Evolutionary conservation across 371 early-diverging fungal genomes (phyloP).

Genomic region (Mucor indicus): DNA sequence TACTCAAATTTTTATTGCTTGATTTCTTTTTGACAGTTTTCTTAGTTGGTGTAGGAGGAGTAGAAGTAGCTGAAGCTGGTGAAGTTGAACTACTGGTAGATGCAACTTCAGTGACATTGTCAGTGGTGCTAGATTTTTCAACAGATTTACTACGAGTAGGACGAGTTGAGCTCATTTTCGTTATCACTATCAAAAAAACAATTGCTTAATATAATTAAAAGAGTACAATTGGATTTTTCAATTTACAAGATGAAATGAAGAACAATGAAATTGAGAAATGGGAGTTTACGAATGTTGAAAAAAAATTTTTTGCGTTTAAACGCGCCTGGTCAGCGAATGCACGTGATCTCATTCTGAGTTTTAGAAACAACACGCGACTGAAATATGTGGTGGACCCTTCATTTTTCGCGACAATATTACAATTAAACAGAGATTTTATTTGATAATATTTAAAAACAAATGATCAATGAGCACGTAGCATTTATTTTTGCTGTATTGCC

Average conservation of each 20-base stretch:
- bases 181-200: background rate
- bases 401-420: too few species aligned
- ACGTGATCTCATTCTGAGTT: too few species aligned
- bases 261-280: slow-evolving; percentile 1
- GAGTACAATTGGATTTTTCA: background rate
- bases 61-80: slow-evolving; percentile 16
- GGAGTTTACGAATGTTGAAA: background rate
- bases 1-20: slow-evolving; percentile 36
- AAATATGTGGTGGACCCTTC: too few species aligned
- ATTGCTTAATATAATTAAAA: background rate
- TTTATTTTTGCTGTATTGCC: too few species aligned
- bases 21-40: slow-evolving; percentile 30
- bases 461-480: too few species aligned
- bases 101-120: slow-evolving; percentile 1
- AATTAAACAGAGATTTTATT: too few species aligned
- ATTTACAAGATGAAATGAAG: slow-evolving; percentile 12
- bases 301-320: too few species aligned
- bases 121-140: slow-evolving; percentile 7
- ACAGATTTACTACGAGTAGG: slow-evolving; percentile 18
- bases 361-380: too few species aligned
- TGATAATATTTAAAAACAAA: too few species aligned
- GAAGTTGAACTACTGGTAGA: slow-evolving; percentile 14
- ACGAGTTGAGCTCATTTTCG: slow-evolving; percentile 32
- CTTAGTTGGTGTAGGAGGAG: slow-evolving; percentile 7
- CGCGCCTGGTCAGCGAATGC: too few species aligned